A percentile compares a stretch with the other conserved stretches of the same genome.
These are phyloP conservation scores for Lipomyces oligophaga DNA, from an alignment of 805 yeast species.

Conservation along the genomic window DNA sequence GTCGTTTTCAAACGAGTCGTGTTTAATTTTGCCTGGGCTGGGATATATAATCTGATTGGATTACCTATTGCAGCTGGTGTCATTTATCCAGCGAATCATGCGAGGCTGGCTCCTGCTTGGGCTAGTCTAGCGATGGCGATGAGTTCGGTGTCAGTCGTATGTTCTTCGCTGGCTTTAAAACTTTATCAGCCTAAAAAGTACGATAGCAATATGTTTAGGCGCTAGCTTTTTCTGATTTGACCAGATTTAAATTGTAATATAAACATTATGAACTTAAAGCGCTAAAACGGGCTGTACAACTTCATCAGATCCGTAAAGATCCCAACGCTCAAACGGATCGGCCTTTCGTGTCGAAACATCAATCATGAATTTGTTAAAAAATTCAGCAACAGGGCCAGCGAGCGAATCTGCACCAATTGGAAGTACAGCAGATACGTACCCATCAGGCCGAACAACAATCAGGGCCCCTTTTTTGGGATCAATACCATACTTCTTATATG, in stretches of 20 bases:
- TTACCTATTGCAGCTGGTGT: conserved; percentile 93
- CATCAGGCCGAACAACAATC: conserved; percentile 38
- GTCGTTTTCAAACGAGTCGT: conserved; percentile 71
- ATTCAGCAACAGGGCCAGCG: conserved; percentile 27
- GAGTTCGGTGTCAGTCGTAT: conserved; percentile 83
- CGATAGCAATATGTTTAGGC: too few relatives aligned
- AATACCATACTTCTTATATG: conserved; percentile 35
- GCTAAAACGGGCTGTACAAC: conserved; percentile 6
- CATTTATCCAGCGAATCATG: conserved; percentile 71
- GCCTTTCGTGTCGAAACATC: conserved; percentile 7
- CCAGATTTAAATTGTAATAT: too few relatives aligned
- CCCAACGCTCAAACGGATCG: conserved; percentile 3
- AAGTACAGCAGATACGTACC: conserved; percentile 36
- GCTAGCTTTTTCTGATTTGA: too few relatives aligned
- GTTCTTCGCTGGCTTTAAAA: conserved; percentile 70
- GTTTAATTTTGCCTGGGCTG: conserved; percentile 82
- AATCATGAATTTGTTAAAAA: conserved; percentile 27
- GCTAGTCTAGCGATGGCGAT: conserved; percentile 93
- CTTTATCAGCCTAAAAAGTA: conserved; percentile 38
- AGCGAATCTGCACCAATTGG: conserved; percentile 28
- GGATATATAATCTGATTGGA: conserved; percentile 76
- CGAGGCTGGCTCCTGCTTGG: conserved; percentile 73
- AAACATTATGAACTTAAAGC: background rate
- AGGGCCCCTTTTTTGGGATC: conserved; percentile 33
- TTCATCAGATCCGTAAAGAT: conserved; percentile 4